Evolutionary conservation across 805 yeast species (phyloP), one percentile per base, ranked within the genome.

Genomic region (Crinitomyces ghanaensis): DNA sequence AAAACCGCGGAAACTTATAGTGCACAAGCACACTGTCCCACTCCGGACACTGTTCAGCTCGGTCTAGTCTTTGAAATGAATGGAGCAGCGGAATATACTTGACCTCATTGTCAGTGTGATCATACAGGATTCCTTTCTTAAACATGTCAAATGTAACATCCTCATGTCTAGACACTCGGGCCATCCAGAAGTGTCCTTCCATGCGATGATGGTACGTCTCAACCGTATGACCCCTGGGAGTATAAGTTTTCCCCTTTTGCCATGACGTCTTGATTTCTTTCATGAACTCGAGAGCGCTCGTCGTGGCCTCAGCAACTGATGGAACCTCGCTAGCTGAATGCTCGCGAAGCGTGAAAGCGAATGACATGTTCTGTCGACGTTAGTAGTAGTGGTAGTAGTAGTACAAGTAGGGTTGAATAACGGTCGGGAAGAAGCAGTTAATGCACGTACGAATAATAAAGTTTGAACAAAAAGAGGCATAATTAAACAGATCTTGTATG

Each of bases 21-120:
- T 43, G 50, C 8, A 55, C 51, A 14, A 37, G 26, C 4, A 45
- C 35, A 26, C 48, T 43, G 11, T 42, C 34, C 52, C 57, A 56
- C 12, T 35, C 44, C 16, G 37, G 44, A 21, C 30, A 27, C 8
- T 31, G 25, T 19, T 33, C 37, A 3, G 21, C 16, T 3, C 32
- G 20, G 20, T 25, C 34, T 2, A 59, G 38, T 23, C 32, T 35
- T 24, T 45, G 33, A 30, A 35, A 54, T 9, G 50, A 40, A 13
- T 49, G 41, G 5, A 61, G 39, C 37, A 54, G 42, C 6, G 47
- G 48, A 25, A 60, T 61, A 37, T 60, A 61, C 34, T 60, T 43
- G 19, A 51, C 46, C 40, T 61, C 66, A 31, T 60, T 46, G 29
- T 47, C 50, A 6, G 64, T 59, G 37, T 61, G 66, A 38, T 59